Conservation (phyloP, 2,329 filamentous ascomycete species). For the Emergomyces orientalis region DNA sequence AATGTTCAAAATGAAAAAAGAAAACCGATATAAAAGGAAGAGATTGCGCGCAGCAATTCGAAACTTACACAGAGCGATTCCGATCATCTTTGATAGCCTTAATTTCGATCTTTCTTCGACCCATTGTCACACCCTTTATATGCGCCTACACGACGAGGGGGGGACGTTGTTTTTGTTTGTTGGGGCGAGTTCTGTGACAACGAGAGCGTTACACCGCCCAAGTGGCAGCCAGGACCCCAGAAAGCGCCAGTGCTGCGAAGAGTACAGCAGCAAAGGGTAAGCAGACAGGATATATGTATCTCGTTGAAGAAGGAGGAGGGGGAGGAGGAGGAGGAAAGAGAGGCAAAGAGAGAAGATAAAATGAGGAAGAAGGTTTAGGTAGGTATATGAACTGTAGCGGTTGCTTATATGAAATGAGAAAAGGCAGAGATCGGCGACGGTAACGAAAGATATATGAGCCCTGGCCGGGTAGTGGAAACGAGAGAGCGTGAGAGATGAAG, state of each 20-base stretch:
- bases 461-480: no score
- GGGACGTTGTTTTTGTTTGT: background rate
- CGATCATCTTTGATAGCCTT: constrained; percentile 98
- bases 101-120: constrained; percentile 98
- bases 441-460: no score
- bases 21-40: no score
- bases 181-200: background rate
- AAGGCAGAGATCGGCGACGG: no score
- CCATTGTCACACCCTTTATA: constrained; percentile 52
- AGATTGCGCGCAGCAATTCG: background rate
- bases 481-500: no score
- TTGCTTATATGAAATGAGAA: no score
- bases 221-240: background rate
- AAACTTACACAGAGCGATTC: constrained; percentile 85
- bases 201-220: background rate
- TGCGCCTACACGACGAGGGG: background rate
- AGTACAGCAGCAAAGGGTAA: background rate
- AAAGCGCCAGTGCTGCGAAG: background rate
- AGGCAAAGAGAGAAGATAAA: background rate
- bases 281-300: background rate
- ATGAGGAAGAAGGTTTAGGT: constrained; percentile 5
- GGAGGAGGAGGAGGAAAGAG: background rate
- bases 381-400: no score
- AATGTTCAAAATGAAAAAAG: background rate
- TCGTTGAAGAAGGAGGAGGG: background rate